phyloP scores from a whole-genome alignment of 2,329 filamentous ascomycete species.

The Thielaviopsis ethacetica region DNA sequence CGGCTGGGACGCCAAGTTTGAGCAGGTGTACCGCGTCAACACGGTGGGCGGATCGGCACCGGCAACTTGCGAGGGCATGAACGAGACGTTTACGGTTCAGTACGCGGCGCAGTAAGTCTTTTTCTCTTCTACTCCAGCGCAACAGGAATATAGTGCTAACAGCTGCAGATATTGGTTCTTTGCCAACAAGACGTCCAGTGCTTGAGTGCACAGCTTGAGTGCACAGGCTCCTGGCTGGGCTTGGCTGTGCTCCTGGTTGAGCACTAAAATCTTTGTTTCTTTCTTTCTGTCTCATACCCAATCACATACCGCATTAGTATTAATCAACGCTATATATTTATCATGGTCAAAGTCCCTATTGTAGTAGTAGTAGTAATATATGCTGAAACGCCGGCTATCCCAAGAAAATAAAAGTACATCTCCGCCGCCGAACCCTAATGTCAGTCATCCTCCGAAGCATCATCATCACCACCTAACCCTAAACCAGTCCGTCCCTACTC shows the following conservation, averaged over 20 bases:
- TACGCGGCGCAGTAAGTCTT: slow-evolving; percentile 68
- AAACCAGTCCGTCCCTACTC: slow-evolving; percentile 24
- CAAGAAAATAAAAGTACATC: background rate
- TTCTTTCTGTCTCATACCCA: background rate
- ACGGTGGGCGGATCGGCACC: slow-evolving; percentile 72
- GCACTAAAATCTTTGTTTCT: background rate
- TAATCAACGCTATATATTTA: background rate
- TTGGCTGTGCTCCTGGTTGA: too few species aligned
- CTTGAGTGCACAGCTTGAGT: too few species aligned
- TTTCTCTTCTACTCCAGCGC: slow-evolving; percentile 7
- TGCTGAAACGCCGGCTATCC: slow-evolving; percentile 2
- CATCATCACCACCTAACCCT: slow-evolving; percentile 18
- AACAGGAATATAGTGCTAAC: background rate
- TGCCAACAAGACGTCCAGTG: background rate
- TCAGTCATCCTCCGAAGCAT: too few species aligned
- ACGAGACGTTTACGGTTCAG: slow-evolving; percentile 50
- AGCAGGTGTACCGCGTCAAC: slow-evolving; percentile 67
- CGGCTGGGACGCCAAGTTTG: slow-evolving; percentile 42
- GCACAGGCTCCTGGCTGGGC: too few species aligned
- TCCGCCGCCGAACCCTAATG: slow-evolving; percentile 18
- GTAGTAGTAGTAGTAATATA: background rate
- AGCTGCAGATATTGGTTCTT: slow-evolving; percentile 24
- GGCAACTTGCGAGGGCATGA: slow-evolving; percentile 50
- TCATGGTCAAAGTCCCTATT: background rate
- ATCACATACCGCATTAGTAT: background rate